phyloP scores from a whole-genome alignment of 495 filamentous ascomycete genomes.

The Penicillium arizonense region DNA sequence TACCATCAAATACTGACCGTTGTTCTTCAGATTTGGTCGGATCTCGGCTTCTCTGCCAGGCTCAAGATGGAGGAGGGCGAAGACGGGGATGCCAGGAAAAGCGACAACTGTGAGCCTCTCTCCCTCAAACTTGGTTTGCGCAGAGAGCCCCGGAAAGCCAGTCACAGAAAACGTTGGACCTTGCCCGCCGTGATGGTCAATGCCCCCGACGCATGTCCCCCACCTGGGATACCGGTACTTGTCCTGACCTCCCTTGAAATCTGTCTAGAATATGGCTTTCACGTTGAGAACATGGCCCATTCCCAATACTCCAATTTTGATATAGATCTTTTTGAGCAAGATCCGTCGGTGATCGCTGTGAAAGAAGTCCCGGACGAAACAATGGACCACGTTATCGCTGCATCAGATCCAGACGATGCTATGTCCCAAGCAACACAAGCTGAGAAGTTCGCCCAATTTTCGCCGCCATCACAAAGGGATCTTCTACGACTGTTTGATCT shows the following conservation, averaged over 20 bases:
- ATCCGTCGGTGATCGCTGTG: not conserved
- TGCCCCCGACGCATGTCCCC: constrained; percentile 17
- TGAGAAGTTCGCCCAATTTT: not conserved
- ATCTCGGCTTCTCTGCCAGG: constrained; percentile 28
- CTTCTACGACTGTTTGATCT: constrained; percentile 21
- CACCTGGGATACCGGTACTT: constrained; percentile 13
- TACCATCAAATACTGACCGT: not conserved
- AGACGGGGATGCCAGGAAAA: not conserved
- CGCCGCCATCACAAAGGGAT: not conserved
- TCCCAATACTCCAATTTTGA: not conserved
- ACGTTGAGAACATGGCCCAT: not conserved
- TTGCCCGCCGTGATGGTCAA: constrained; percentile 19
- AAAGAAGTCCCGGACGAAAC: not conserved
- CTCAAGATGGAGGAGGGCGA: constrained; percentile 16
- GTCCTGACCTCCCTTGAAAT: constrained; percentile 24
- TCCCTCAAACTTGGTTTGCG: constrained; percentile 26
- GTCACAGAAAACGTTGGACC: not conserved
- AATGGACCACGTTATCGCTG: not conserved
- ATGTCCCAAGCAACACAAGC: not conserved
- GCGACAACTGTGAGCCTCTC: not conserved
- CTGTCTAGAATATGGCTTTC: constrained; percentile 13
- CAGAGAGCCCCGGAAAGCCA: not conserved
- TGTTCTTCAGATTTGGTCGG: constrained; percentile 30
- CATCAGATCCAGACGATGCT: not conserved
- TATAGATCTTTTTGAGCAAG: not conserved